Evolutionary conservation across 805 yeast species (phyloP).

Genomic region (Starmerella lactis-condensi): DNA sequence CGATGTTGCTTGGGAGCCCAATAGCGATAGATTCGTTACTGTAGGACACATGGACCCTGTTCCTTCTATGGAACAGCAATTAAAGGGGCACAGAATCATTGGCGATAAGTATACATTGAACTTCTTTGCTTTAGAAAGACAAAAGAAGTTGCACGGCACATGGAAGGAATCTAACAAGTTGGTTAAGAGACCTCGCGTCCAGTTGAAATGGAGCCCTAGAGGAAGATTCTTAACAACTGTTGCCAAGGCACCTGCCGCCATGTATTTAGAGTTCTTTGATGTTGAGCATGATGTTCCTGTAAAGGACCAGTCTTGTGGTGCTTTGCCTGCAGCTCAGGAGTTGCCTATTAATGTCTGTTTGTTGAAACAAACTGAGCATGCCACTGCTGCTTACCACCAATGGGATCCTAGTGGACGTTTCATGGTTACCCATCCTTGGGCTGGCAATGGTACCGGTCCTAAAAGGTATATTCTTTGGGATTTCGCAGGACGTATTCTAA

Average conservation of each 20-base stretch:
- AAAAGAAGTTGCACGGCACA: conserved; percentile 31
- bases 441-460: conserved; percentile 30
- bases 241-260: conserved; percentile 27
- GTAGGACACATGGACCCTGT: conserved; percentile 39
- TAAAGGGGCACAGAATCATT: background rate
- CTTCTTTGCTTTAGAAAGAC: conserved; percentile 67
- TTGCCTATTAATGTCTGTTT: conserved; percentile 41
- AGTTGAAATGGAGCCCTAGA: conserved; percentile 73
- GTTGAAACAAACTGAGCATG: conserved; percentile 44
- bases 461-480: conserved; percentile 83
- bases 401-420: conserved; percentile 97
- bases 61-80: conserved; percentile 17
- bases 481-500: conserved; percentile 56
- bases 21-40: conserved; percentile 66
- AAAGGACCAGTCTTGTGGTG: conserved; percentile 10
- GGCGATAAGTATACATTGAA: conserved; percentile 25
- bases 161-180: conserved; percentile 46
- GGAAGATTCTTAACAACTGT: conserved; percentile 63
- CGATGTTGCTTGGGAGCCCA: conserved; percentile 92
- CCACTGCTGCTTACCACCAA: conserved; percentile 61
- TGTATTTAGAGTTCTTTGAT: conserved; percentile 70
- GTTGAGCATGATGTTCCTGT: conserved; percentile 40
- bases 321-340: conserved; percentile 25
- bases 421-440: conserved; percentile 33
- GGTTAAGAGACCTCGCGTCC: conserved; percentile 47